A percentile compares a stretch with the other conserved stretches of the same genome.
These are phyloP conservation scores for Vitis hybrid DNA, from an alignment of 177 flowering plant species.

Conservation along the genomic window DNA sequence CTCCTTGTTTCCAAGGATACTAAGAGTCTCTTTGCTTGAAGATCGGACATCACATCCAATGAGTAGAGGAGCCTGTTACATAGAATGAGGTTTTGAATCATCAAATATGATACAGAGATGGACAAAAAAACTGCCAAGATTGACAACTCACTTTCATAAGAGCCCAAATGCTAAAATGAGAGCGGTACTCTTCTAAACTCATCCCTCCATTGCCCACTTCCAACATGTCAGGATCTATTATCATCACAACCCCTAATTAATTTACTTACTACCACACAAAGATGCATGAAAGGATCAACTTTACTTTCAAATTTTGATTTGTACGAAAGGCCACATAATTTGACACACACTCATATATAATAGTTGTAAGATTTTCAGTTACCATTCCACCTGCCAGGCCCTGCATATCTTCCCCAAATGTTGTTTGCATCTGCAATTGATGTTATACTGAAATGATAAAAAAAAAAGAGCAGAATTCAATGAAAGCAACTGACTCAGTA, in stretches of 20 bases:
- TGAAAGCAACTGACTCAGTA: not conserved
- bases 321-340: not conserved
- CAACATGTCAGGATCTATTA: conserved; percentile 53
- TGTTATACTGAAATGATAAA: conserved; percentile 31
- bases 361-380: not conserved
- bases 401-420: conserved; percentile 46
- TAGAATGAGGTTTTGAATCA: not conserved
- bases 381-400: conserved; percentile 61
- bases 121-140: not conserved
- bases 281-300: not conserved
- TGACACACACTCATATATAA: not conserved
- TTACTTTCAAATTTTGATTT: not conserved
- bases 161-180: conserved; percentile 58
- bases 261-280: too few species aligned
- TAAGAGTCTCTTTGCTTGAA: conserved; percentile 29
- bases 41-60: conserved; percentile 47
- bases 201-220: conserved; percentile 66
- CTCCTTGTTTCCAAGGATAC: conserved; percentile 40
- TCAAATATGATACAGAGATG: not conserved
- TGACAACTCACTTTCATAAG: conserved; percentile 36
- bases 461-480: not conserved
- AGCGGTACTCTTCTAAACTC: conserved; percentile 40
- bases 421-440: conserved; percentile 42
- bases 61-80: conserved; percentile 43
- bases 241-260: conserved; percentile 1